These are phyloP conservation scores for Punctularia strigosozonata DNA, from an alignment of 768 basidiomycete genomes.

Conservation along the genomic window DNA sequence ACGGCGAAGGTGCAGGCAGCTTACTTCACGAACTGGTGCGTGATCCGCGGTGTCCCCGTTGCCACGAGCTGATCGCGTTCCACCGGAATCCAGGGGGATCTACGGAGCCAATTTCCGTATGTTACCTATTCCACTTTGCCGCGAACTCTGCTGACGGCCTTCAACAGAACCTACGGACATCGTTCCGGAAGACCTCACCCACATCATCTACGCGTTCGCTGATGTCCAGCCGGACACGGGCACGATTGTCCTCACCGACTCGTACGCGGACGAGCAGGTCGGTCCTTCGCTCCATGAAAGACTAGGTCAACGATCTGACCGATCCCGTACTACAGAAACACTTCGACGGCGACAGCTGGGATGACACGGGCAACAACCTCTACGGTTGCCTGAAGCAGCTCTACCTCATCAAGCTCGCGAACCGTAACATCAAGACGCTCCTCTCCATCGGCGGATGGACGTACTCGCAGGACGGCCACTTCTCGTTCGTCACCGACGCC, in stretches of 20 bases:
- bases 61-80: conserved; percentile 2
- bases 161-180: conserved; percentile 58
- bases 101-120: conserved; percentile 54
- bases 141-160: conserved; percentile 4
- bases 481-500: conserved; percentile 46
- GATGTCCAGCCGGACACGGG: conserved; percentile 56
- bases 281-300: conserved; percentile 6
- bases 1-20: conserved; percentile 20
- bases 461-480: conserved; percentile 59
- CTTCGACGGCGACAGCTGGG: conserved; percentile 62
- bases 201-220: conserved; percentile 74
- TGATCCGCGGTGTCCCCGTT: conserved; percentile 2
- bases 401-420: conserved; percentile 46
- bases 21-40: conserved; percentile 25
- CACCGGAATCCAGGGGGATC: conserved; percentile 30
- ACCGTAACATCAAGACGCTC: conserved; percentile 42
- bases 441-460: conserved; percentile 55
- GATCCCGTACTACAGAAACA: conserved; percentile 38
- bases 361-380: conserved; percentile 62
- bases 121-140: conserved; percentile 9
- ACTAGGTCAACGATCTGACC: no score
- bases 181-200: conserved; percentile 47
- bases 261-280: conserved; percentile 64
- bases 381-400: conserved; percentile 76
- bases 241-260: conserved; percentile 52